A percentile compares a stretch with the other conserved stretches of the same genome.
These are phyloP conservation scores for Yamadazyma insecticola DNA, from an alignment of 805 yeast genomes.

Conservation along the genomic window DNA sequence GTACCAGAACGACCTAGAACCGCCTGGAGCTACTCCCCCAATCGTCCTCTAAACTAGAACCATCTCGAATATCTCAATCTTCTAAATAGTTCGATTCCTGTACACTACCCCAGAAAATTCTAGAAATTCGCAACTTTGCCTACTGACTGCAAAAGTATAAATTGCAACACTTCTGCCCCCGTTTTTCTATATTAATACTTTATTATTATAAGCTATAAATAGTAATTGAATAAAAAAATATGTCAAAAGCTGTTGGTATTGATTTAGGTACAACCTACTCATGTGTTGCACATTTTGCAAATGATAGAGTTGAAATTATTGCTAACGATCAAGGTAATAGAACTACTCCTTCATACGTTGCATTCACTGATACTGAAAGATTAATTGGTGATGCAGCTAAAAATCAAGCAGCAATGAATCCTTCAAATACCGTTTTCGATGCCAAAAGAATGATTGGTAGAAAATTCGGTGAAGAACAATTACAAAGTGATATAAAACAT, in stretches of 20 bases:
- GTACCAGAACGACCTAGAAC: no score
- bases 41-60: no score
- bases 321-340: constrained; percentile 99
- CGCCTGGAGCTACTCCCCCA: no score
- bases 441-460: constrained; percentile 92
- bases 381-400: constrained; percentile 97
- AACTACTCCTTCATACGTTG: constrained; percentile 95
- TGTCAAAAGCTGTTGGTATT: constrained; percentile 59
- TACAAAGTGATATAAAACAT: constrained; percentile 75
- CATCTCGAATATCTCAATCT: no score
- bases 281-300: constrained; percentile 72
- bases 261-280: constrained; percentile 98
- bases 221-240: constrained; percentile 1
- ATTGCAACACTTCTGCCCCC: background rate
- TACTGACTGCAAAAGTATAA: constrained; percentile 2
- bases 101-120: constrained; percentile 7
- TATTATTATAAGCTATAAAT: background rate
- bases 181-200: no score
- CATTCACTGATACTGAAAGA: constrained; percentile 93
- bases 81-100: constrained; percentile 1
- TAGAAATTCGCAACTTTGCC: constrained; percentile 11
- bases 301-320: constrained; percentile 88
- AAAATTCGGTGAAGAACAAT: constrained; percentile 74
- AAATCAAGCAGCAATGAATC: constrained; percentile 98
- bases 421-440: constrained; percentile 87